phyloP scores from a whole-genome alignment of 73 alveolate genomes.

The Paramecium primaurelia region DNA sequence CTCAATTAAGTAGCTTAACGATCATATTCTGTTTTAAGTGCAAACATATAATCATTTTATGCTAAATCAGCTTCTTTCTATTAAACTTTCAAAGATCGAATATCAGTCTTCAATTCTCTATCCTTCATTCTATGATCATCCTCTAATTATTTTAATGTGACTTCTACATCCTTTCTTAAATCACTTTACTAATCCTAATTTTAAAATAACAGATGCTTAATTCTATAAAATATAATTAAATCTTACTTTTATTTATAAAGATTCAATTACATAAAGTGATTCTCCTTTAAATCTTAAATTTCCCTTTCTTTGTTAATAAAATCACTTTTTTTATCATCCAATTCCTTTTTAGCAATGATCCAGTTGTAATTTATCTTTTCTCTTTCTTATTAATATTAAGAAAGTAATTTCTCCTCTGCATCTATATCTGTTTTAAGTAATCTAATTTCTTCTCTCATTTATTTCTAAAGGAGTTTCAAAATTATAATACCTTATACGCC shows the following conservation, averaged over 20 bases:
- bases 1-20: conserved; percentile 88
- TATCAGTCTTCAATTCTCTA: conserved; percentile 94
- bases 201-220: conserved; percentile 91
- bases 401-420: conserved; percentile 90
- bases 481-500: conserved; percentile 66
- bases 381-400: conserved; percentile 92
- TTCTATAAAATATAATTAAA: conserved; percentile 50
- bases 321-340: conserved; percentile 95
- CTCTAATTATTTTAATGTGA: conserved; percentile 92
- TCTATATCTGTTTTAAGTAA: conserved; percentile 79
- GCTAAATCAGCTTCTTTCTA: conserved; percentile 93
- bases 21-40: conserved; percentile 90
- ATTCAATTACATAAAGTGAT: conserved; percentile 91
- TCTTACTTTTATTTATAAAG: conserved; percentile 84
- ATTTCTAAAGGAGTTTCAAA: conserved; percentile 44
- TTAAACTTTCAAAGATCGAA: conserved; percentile 86
- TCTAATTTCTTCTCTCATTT: conserved; percentile 82
- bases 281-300: conserved; percentile 91
- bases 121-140: conserved; percentile 95
- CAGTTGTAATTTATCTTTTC: conserved; percentile 96
- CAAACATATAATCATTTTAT: conserved; percentile 90
- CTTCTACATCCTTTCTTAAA: conserved; percentile 92
- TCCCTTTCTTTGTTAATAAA: conserved; percentile 94
- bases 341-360: conserved; percentile 94
- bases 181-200: conserved; percentile 93